These are phyloP conservation scores for Penicillium goetzii DNA, from an alignment of 495 filamentous ascomycete species.

Conservation along the genomic window DNA sequence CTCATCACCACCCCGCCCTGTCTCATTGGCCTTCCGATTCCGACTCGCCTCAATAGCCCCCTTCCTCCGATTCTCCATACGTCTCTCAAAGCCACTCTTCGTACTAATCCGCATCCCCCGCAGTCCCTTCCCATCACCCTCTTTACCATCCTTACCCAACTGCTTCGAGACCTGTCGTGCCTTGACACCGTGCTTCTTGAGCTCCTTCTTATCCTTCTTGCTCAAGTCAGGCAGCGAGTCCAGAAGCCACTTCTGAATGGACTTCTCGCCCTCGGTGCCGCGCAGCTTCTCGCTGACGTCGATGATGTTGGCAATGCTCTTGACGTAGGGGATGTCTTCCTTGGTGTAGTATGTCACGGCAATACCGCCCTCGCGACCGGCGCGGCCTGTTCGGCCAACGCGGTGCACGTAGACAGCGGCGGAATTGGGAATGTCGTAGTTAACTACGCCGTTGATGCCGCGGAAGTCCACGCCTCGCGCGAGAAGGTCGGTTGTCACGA, in stretches of 20 bases:
- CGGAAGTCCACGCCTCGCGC: slow-evolving; percentile 91
- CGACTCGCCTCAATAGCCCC: slow-evolving; percentile 75
- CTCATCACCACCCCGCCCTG: slow-evolving; percentile 41
- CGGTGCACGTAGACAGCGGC: slow-evolving; percentile 91
- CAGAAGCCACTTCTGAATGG: slow-evolving; percentile 84
- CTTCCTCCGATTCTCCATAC: slow-evolving; percentile 72
- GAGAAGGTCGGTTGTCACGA: slow-evolving; percentile 92
- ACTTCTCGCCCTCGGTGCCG: slow-evolving; percentile 45
- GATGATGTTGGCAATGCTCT: slow-evolving; percentile 91
- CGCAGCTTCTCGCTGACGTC: slow-evolving; percentile 72
- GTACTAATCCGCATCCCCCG: slow-evolving; percentile 74
- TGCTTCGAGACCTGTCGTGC: slow-evolving; percentile 56
- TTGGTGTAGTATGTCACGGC: slow-evolving; percentile 94
- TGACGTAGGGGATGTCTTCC: slow-evolving; percentile 88
- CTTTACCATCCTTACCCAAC: slow-evolving; percentile 39
- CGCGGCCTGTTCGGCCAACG: slow-evolving; percentile 86
- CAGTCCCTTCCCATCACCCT: slow-evolving; percentile 41
- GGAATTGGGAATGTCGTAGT: slow-evolving; percentile 93
- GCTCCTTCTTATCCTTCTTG: slow-evolving; percentile 78
- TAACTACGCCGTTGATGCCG: slow-evolving; percentile 89
- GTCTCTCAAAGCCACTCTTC: slow-evolving; percentile 86
- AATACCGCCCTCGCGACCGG: slow-evolving; percentile 85
- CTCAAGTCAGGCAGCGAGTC: slow-evolving; percentile 80
- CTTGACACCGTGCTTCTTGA: slow-evolving; percentile 85
- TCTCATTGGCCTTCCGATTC: slow-evolving; percentile 52